These are phyloP conservation scores for Rhizopus delemar DNA, from an alignment of 371 early-diverging fungal species.

Conservation along the genomic window DNA sequence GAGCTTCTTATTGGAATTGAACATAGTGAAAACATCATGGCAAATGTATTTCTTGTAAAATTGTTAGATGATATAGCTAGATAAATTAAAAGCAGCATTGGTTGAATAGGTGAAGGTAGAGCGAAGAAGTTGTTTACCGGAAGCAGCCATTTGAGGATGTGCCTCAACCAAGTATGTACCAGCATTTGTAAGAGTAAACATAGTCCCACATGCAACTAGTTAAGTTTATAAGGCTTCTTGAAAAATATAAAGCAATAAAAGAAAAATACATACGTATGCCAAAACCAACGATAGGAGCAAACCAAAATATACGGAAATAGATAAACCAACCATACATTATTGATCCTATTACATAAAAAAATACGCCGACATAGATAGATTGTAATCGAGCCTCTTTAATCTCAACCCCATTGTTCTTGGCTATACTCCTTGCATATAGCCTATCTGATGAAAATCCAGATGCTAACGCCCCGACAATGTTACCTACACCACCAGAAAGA, in stretches of 20 bases:
- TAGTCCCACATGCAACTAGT: slow-evolving; percentile 32
- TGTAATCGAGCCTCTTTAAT: slow-evolving; percentile 27
- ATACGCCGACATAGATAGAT: slow-evolving; percentile 30
- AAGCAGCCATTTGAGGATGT: slow-evolving; percentile 33
- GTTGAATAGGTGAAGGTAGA: neutral
- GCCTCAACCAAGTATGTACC: slow-evolving; percentile 38
- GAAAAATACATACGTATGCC: slow-evolving; percentile 10
- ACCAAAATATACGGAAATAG: slow-evolving; percentile 25
- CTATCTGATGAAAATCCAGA: slow-evolving; percentile 44
- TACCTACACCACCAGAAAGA: slow-evolving; percentile 55
- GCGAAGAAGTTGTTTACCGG: slow-evolving; percentile 19
- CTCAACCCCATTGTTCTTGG: slow-evolving; percentile 19
- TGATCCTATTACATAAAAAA: slow-evolving; percentile 26
- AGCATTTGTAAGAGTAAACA: slow-evolving; percentile 38
- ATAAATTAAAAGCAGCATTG: neutral
- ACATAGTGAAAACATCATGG: slow-evolving; percentile 40
- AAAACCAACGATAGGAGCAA: slow-evolving; percentile 32
- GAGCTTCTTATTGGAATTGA: slow-evolving; percentile 27
- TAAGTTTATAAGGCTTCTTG: neutral
- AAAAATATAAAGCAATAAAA: neutral
- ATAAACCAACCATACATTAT: slow-evolving; percentile 46
- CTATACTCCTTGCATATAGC: slow-evolving; percentile 21
- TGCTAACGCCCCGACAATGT: slow-evolving; percentile 39
- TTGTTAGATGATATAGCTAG: slow-evolving; percentile 34
- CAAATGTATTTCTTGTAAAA: slow-evolving; percentile 33